phyloP scores from a whole-genome alignment of 2,329 filamentous ascomycete genomes.

The Capronia americana region DNA sequence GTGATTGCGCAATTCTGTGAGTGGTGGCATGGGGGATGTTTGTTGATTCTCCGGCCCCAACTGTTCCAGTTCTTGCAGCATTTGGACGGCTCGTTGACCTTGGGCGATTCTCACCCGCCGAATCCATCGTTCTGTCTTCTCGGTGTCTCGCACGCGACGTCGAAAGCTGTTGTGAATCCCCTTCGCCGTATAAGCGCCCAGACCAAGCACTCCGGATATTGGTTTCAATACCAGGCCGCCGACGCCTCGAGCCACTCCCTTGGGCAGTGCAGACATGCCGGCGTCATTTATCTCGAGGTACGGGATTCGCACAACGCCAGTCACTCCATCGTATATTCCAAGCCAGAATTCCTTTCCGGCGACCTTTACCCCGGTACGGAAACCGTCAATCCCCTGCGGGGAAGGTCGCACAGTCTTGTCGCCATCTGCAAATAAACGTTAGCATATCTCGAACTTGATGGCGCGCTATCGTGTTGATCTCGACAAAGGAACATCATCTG shows the following conservation, averaged over 20 bases:
- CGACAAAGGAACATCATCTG: neutral
- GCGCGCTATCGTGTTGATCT: neutral
- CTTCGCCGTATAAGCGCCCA: conserved; percentile 51
- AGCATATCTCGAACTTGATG: neutral
- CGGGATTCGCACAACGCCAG: conserved; percentile 54
- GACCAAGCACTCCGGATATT: conserved; percentile 52
- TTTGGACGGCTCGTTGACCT: conserved; percentile 33
- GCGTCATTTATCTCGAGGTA: conserved; percentile 50
- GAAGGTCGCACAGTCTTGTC: conserved; percentile 56
- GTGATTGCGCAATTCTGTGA: conserved; percentile 32
- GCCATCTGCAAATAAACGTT: conserved; percentile 44
- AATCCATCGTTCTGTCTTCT: conserved; percentile 49
- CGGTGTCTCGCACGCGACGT: conserved; percentile 44
- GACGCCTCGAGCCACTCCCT: conserved; percentile 54
- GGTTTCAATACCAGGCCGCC: conserved; percentile 56
- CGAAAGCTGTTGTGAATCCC: conserved; percentile 51
- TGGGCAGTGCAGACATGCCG: conserved; percentile 50
- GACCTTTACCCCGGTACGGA: conserved; percentile 53
- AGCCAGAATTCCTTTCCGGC: conserved; percentile 54
- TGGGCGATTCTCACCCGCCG: conserved; percentile 41
- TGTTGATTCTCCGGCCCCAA: neutral
- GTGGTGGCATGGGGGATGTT: conserved; percentile 8
- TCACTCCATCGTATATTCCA: conserved; percentile 54
- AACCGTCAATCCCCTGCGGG: conserved; percentile 51
- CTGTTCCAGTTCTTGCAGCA: conserved; percentile 21